phyloP scores from a whole-genome alignment of 2,329 filamentous ascomycete species.

The Trichoderma lentiforme region DNA sequence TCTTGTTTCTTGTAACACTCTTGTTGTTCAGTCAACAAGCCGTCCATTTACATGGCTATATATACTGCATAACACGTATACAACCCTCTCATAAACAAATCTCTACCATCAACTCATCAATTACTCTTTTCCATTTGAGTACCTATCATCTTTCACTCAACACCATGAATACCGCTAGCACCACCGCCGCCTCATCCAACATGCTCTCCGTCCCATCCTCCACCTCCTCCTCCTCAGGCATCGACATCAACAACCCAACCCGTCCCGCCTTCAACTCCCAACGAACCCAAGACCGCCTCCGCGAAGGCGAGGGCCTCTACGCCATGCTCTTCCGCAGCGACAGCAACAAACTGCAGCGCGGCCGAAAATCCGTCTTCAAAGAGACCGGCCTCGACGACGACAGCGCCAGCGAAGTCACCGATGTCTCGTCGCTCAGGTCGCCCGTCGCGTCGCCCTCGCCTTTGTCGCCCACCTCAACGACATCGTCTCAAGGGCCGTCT shows the following conservation, averaged over 20 bases:
- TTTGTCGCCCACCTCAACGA: background rate
- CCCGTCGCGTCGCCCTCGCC: background rate
- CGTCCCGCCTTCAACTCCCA: conserved; percentile 51
- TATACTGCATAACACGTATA: background rate
- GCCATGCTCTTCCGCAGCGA: conserved; percentile 40
- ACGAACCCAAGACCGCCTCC: conserved; percentile 49
- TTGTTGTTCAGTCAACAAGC: background rate
- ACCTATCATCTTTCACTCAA: background rate
- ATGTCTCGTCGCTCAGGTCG: conserved; percentile 20
- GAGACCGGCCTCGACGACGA: conserved; percentile 47
- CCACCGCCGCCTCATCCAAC: background rate
- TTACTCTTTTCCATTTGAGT: background rate
- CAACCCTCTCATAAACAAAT: background rate
- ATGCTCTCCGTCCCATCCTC: conserved; percentile 3
- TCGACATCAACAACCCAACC: conserved; percentile 19
- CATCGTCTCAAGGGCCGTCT: background rate
- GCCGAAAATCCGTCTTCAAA: conserved; percentile 50
- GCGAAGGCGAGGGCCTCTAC: conserved; percentile 43
- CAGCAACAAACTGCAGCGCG: conserved; percentile 48
- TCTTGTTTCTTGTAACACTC: background rate
- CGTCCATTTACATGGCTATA: background rate
- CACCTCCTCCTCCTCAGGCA: background rate
- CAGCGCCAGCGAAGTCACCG: conserved; percentile 27
- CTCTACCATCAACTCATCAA: background rate
- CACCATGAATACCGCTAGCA: background rate